Percentiles rank a stretch among this genome's conserved stretches.
Conservation (phyloP, 768 basidiomycete species). For the Lactarius akahatsu region DNA sequence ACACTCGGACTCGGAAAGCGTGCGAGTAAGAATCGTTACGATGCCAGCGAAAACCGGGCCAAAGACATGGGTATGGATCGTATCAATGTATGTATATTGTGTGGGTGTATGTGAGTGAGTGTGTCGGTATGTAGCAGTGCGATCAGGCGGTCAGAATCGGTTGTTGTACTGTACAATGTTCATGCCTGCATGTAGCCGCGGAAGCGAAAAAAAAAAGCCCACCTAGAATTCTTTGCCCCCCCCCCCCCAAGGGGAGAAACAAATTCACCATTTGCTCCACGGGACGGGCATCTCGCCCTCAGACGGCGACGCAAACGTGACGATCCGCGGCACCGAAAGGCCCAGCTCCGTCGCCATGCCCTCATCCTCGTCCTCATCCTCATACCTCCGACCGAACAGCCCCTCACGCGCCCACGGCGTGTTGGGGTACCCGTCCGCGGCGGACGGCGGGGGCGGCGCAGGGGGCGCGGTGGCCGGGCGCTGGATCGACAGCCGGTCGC, state of each 20-base stretch:
- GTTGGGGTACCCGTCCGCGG: constrained; percentile 20
- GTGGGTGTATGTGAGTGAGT: not conserved
- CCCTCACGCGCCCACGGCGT: constrained; percentile 24
- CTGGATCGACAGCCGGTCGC: constrained; percentile 21
- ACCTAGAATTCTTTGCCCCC: not conserved
- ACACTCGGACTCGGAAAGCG: not conserved
- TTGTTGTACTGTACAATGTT: not conserved
- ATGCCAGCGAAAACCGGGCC: not conserved
- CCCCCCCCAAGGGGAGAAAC: not conserved
- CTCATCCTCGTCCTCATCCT: not conserved
- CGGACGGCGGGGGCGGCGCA: constrained; percentile 28
- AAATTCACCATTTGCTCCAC: constrained; percentile 20
- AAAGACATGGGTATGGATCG: not conserved
- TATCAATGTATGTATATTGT: not conserved
- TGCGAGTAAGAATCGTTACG: not conserved
- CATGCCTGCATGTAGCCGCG: not conserved
- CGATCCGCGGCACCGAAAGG: constrained; percentile 15
- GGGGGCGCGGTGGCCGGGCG: constrained; percentile 18
- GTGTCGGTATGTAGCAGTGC: constrained; percentile 5
- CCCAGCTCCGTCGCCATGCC: not conserved
- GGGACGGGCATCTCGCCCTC: constrained; percentile 12
- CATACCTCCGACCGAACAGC: not conserved
- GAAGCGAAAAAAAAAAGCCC: not conserved
- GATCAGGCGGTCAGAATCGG: not conserved
- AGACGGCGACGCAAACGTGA: constrained; percentile 17